phyloP scores from a whole-genome alignment of 768 basidiomycete species.

The Pleurotus tuber-regium region DNA sequence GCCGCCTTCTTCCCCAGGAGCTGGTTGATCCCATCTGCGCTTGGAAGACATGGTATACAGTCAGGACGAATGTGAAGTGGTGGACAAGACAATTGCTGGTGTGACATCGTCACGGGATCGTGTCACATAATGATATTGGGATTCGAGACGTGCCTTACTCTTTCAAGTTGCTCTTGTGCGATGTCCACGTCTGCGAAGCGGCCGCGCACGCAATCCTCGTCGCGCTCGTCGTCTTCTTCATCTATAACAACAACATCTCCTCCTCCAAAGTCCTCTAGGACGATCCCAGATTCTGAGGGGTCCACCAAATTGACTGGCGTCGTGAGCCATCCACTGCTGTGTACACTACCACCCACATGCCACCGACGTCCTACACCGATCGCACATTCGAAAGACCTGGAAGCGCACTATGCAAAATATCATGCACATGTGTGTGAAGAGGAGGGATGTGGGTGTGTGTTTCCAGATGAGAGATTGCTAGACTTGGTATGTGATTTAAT shows the following conservation, averaged over 20 bases:
- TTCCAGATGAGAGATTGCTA: slow-evolving; percentile 77
- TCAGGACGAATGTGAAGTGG: too few relatives aligned
- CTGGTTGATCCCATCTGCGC: slow-evolving; percentile 82
- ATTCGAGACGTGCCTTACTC: too few relatives aligned
- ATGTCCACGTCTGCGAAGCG: slow-evolving; percentile 13
- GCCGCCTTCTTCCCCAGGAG: slow-evolving; percentile 40
- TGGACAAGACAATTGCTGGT: too few relatives aligned
- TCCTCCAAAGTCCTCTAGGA: slow-evolving; percentile 8
- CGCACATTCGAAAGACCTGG: slow-evolving; percentile 64
- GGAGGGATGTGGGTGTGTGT: slow-evolving; percentile 70
- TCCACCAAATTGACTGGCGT: slow-evolving; percentile 5
- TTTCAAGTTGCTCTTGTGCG: too few relatives aligned
- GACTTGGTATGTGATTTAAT: slow-evolving; percentile 67
- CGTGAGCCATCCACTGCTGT: slow-evolving; percentile 46
- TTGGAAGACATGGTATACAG: slow-evolving; percentile 56
- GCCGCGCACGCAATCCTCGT: slow-evolving; percentile 11
- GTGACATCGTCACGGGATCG: too few relatives aligned
- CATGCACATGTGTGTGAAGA: slow-evolving; percentile 83
- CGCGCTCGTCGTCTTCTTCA: slow-evolving; percentile 12
- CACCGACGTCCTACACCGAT: slow-evolving; percentile 62
- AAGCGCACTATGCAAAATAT: slow-evolving; percentile 79
- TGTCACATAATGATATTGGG: too few relatives aligned
- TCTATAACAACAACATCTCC: slow-evolving; percentile 2
- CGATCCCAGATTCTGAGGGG: not conserved
- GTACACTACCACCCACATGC: slow-evolving; percentile 84